Percentiles rank a stretch among this genome's conserved stretches.
Evolutionary conservation across 306 rosid genomes (phyloP).

Genomic region (Rubus parviflorus): DNA sequence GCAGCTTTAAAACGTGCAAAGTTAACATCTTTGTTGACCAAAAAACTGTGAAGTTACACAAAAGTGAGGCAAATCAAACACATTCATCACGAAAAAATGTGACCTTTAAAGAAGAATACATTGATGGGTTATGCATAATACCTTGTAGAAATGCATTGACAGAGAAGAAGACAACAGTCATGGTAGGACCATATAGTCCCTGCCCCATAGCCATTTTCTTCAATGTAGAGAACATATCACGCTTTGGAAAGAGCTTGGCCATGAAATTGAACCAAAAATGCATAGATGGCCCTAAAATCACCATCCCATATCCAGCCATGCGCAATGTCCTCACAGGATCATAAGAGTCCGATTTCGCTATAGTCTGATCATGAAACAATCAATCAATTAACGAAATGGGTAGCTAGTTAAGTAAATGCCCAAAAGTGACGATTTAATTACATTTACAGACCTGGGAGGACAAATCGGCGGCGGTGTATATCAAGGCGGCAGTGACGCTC

Average conservation of each 20-base stretch:
- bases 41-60: not conserved
- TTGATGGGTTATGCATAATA: conserved; percentile 21
- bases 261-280: conserved; percentile 93
- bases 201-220: conserved; percentile 92
- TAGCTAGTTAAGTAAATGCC: not conserved
- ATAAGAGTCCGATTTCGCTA: conserved; percentile 43
- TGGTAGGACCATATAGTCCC: conserved; percentile 69
- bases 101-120: not conserved
- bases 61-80: not conserved
- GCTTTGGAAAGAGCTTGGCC: conserved; percentile 67
- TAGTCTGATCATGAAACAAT: conserved; percentile 45
- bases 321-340: conserved; percentile 75
- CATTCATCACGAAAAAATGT: not conserved
- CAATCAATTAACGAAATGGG: not conserved
- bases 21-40: not conserved
- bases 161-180: conserved; percentile 86
- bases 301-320: conserved; percentile 86
- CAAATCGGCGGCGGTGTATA: conserved; percentile 79
- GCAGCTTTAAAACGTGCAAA: not conserved
- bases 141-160: conserved; percentile 76
- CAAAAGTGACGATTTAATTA: not conserved
- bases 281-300: conserved; percentile 79
- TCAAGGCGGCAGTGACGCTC: conserved; percentile 65
- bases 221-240: conserved; percentile 69
- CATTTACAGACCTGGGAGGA: conserved; percentile 66